Conservation (phyloP, 352 stramenopile genomes). For the Pythium apleroticum region DNA sequence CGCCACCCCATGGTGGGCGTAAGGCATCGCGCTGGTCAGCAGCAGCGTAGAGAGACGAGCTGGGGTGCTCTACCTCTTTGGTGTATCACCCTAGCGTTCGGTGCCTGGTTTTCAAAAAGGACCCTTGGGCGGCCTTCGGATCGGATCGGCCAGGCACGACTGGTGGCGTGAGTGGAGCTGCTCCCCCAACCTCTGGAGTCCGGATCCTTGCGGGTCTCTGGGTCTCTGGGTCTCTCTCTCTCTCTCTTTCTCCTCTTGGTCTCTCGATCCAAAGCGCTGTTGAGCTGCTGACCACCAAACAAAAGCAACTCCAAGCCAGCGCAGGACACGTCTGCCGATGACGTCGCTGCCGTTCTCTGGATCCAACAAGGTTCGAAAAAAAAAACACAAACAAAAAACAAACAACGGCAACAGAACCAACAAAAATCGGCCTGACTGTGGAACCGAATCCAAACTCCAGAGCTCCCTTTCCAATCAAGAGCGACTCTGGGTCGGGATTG, state of each 20-base stretch:
- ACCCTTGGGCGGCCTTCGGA: not conserved
- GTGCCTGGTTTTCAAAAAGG: conserved; percentile 3
- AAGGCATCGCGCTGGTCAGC: not conserved
- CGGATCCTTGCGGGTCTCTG: not conserved
- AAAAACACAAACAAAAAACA: conserved; percentile 1
- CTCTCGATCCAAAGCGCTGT: not conserved
- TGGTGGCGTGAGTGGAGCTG: not conserved
- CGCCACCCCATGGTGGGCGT: not conserved
- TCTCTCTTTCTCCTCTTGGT: not conserved
- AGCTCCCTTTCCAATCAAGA: not conserved
- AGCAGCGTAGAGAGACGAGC: not conserved
- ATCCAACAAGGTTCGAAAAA: conserved; percentile 17
- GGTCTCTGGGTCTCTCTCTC: not conserved
- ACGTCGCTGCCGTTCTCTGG: not conserved
- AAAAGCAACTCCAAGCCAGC: not conserved
- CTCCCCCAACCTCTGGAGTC: not conserved
- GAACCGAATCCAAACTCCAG: not conserved
- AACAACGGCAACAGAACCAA: not conserved
- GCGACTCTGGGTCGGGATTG: not conserved
- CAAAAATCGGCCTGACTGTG: not conserved
- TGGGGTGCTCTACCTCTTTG: not conserved
- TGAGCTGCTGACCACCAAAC: conserved; percentile 7
- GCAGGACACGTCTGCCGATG: conserved; percentile 1
- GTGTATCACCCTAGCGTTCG: not conserved
- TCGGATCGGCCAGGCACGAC: conserved; percentile 1